These are phyloP conservation scores for Claviceps cyperi DNA, from an alignment of 2,329 filamentous ascomycete species.

Conservation along the genomic window DNA sequence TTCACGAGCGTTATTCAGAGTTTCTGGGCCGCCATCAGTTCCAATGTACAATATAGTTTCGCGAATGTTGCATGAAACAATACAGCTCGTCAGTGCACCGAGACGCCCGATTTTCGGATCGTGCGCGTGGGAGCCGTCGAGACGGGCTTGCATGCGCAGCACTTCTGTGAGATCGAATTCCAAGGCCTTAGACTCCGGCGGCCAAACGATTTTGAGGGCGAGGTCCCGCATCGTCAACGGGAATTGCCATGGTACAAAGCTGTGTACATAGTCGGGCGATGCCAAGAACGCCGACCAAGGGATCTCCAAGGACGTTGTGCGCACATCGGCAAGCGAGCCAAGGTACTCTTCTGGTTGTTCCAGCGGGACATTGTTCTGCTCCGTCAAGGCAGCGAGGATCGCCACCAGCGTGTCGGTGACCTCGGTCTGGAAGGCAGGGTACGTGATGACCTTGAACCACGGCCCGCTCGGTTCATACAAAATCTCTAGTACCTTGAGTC, in stretches of 20 bases:
- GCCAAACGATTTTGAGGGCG: slow-evolving; percentile 1
- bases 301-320: not conserved
- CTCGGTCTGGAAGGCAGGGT: slow-evolving; percentile 1
- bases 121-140: not conserved
- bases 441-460: slow-evolving; percentile 21
- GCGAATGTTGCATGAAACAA: slow-evolving; percentile 14
- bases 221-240: not conserved
- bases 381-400: slow-evolving; percentile 10
- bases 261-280: not conserved
- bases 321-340: not conserved
- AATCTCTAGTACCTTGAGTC: slow-evolving; percentile 14
- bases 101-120: not conserved
- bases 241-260: not conserved
- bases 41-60: slow-evolving; percentile 17
- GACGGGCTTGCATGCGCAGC: not conserved
- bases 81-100: not conserved
- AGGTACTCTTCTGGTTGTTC: not conserved
- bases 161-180: not conserved
- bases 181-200: not conserved
- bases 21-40: slow-evolving; percentile 3
- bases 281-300: not conserved
- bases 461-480: slow-evolving; percentile 22
- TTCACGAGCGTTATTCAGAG: slow-evolving; percentile 6
- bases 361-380: not conserved
- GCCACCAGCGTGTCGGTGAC: slow-evolving; percentile 10